These are phyloP conservation scores for Malus asiatica DNA, from an alignment of 306 rosid genomes.

Conservation along the genomic window DNA sequence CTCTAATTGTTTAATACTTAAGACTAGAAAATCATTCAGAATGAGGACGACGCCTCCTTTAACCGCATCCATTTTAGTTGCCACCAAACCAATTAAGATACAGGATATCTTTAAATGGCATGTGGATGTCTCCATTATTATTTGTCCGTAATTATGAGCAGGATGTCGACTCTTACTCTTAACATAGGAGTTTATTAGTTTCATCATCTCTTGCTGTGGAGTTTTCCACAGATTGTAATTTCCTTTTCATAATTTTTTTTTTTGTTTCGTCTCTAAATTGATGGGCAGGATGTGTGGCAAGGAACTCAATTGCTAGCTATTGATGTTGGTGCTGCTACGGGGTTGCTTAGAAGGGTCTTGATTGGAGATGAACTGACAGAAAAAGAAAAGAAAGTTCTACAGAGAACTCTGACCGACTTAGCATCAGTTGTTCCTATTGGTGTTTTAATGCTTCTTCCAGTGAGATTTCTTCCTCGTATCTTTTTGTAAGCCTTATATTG, in stretches of 20 bases:
- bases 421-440: conserved; percentile 96
- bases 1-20: neutral
- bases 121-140: neutral
- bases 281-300: conserved; percentile 89
- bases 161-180: neutral
- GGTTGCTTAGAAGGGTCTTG: conserved; percentile 65
- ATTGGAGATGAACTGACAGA: conserved; percentile 84
- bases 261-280: neutral
- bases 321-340: conserved; percentile 72
- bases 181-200: neutral
- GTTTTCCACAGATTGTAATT: neutral
- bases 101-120: neutral
- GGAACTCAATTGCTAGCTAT: conserved; percentile 94
- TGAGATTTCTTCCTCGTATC: conserved; percentile 29
- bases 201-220: neutral
- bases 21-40: neutral
- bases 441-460: conserved; percentile 92
- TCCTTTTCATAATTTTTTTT: neutral
- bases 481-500: neutral
- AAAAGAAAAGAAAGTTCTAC: conserved; percentile 77
- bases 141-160: neutral
- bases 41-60: neutral
- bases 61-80: neutral
- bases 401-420: conserved; percentile 82
- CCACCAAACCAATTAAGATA: neutral